Base-by-base conservation (phyloP, 257 asterid genomes). In the Gentiana macrophylla region DNA sequence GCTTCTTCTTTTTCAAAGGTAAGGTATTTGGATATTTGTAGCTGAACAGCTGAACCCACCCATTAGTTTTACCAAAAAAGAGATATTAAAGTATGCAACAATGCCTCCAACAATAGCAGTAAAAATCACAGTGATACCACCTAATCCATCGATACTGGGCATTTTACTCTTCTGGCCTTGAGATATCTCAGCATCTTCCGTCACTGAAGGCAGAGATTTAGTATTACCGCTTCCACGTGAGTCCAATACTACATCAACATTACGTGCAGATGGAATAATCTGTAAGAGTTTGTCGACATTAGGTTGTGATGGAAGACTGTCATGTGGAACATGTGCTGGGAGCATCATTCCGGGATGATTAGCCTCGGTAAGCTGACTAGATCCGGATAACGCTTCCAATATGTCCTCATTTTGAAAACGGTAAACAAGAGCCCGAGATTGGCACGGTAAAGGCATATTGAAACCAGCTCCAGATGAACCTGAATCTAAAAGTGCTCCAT, bases 361-460 rank as follows among this genome's bases (percentile, higher is more conserved):
- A 70, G 72, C 78, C 59, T 62, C 62, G 8, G 83, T 75, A 50
- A 75, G 76, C 67, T 72, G 74, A 52, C 61, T 57, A 43, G 72
- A 77, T 67, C 66, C 60, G 54, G 77, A 60, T 58, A 79, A 70
- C 50, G 73, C 49, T 55, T 78, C 84, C 56, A 72, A 66, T 63
- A 70, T 62, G 57, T 69, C 78, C 48, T 69, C 79, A 59, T 66
- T 72, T 41, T 87, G 94, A 43, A 79, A 79, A 60, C 94, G 94
- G 70, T 65, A 73, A 24, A 91, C 77, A 59, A 53, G 86, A 32
- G 86, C 94, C 73, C 84, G 77, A 68, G 98, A 87, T 70, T 84
- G 94, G 63, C 98, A 91, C 52, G 84, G 78, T 50, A 91, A 69
- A 62, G 98, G 98, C 95, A 90, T 84, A 37, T 62, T 74, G 59